Conservation (phyloP, 371 early-diverging fungal genomes). For the Rhizopus delemar region DNA sequence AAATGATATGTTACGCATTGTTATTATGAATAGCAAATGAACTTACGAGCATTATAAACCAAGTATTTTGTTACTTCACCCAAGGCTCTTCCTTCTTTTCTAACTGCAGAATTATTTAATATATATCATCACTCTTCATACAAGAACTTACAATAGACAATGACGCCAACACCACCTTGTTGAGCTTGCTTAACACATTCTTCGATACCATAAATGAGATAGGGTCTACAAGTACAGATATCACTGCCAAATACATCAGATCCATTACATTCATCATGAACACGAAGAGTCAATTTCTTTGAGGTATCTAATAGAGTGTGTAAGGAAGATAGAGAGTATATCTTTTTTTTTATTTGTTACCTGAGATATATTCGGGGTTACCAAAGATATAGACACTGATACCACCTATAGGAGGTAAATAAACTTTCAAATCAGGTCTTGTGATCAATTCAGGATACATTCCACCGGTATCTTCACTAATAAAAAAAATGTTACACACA, state of each 20-base stretch:
- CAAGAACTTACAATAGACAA: constrained; percentile 80
- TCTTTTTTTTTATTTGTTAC: constrained; percentile 26
- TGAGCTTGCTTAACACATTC: constrained; percentile 91
- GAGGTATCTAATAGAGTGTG: constrained; percentile 60
- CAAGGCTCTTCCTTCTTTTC: constrained; percentile 93
- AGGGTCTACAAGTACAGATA: constrained; percentile 94
- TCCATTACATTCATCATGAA: constrained; percentile 93
- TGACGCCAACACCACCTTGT: constrained; percentile 90
- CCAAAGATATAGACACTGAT: constrained; percentile 94
- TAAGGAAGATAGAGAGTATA: not conserved
- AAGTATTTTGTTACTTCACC: constrained; percentile 97
- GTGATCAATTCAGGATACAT: constrained; percentile 97
- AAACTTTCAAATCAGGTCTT: constrained; percentile 91
- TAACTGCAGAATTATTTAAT: constrained; percentile 46
- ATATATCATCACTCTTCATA: not conserved
- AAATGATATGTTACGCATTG: no score
- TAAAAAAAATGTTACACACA: not conserved
- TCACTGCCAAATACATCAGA: constrained; percentile 95
- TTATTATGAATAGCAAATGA: not conserved
- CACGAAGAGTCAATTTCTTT: constrained; percentile 84
- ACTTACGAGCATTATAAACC: constrained; percentile 92
- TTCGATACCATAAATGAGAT: constrained; percentile 91
- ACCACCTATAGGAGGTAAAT: constrained; percentile 94
- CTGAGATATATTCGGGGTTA: constrained; percentile 73
- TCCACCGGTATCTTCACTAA: constrained; percentile 70